These are phyloP conservation scores for Neurospora sp. DNA, from an alignment of 495 filamentous ascomycete genomes.

Conservation along the genomic window DNA sequence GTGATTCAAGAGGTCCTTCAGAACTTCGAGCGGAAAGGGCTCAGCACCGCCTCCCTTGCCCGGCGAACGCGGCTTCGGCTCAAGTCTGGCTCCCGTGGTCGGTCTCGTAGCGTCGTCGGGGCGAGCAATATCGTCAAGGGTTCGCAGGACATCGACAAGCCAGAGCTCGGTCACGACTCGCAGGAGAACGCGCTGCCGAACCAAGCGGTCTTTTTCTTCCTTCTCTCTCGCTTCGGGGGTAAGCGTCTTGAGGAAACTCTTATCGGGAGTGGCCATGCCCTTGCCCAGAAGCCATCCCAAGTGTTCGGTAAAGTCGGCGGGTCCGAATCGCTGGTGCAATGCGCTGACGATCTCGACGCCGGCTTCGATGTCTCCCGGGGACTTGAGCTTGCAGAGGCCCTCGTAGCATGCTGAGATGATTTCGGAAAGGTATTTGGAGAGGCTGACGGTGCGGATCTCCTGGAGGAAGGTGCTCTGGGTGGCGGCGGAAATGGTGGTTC, in stretches of 20 bases:
- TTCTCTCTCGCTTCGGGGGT: constrained; percentile 75
- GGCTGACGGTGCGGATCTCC: constrained; percentile 82
- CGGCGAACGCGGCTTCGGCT: constrained; percentile 40
- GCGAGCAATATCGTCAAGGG: constrained; percentile 76
- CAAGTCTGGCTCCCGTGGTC: constrained; percentile 40
- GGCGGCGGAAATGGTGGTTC: constrained; percentile 74
- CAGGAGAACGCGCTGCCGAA: constrained; percentile 75
- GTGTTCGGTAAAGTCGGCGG: constrained; percentile 79
- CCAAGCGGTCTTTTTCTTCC: constrained; percentile 88
- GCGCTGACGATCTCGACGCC: constrained; percentile 90
- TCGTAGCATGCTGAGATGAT: constrained; percentile 98
- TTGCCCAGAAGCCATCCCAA: constrained; percentile 89
- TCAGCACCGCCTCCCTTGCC: constrained; percentile 53
- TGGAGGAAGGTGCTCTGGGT: constrained; percentile 74
- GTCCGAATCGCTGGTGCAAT: constrained; percentile 91
- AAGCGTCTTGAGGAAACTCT: constrained; percentile 67
- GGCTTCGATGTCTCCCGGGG: constrained; percentile 77
- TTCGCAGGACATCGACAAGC: constrained; percentile 81
- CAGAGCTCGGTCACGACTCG: constrained; percentile 91
- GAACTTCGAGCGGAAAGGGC: constrained; percentile 87
- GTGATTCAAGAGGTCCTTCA: constrained; percentile 90
- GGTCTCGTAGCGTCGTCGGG: constrained; percentile 71
- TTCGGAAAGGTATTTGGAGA: constrained; percentile 96
- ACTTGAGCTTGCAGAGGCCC: constrained; percentile 84
- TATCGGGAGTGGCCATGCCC: constrained; percentile 86